These are phyloP conservation scores for Candida incommunis DNA, from an alignment of 805 yeast species.

Conservation along the genomic window DNA sequence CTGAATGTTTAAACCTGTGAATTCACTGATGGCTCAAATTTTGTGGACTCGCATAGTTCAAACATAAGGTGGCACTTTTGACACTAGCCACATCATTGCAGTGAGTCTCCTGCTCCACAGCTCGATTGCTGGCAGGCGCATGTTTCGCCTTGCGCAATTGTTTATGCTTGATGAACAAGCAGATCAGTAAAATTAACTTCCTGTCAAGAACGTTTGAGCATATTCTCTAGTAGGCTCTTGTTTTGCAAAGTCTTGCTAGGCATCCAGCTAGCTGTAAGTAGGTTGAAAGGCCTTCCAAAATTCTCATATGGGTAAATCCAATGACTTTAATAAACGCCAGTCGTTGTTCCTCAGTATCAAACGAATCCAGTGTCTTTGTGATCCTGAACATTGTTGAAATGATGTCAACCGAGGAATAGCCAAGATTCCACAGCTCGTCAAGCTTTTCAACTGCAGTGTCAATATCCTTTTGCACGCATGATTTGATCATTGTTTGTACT, in stretches of 20 bases:
- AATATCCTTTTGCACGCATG: conserved; percentile 29
- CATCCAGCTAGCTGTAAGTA: conserved; percentile 77
- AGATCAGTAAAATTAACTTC: no score
- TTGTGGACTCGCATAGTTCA: no score
- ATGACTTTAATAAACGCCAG: conserved; percentile 72
- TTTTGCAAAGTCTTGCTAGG: conserved; percentile 36
- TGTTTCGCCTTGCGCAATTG: no score
- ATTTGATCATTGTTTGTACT: conserved; percentile 51
- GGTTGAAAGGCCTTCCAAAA: conserved; percentile 84
- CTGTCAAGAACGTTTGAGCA: no score
- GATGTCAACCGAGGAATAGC: conserved; percentile 87
- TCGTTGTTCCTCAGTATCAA: conserved; percentile 48
- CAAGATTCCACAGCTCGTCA: conserved; percentile 68
- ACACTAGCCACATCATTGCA: no score
- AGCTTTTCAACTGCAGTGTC: conserved; percentile 55
- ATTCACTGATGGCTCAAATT: no score
- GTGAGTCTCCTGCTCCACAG: no score
- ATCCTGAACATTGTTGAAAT: conserved; percentile 85
- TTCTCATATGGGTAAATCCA: conserved; percentile 84
- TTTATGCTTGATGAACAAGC: no score
- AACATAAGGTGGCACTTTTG: no score
- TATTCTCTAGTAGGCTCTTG: no score
- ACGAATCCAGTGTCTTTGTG: conserved; percentile 53
- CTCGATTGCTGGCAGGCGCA: no score
- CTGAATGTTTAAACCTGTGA: no score